Evolutionary conservation across 257 asterid genomes (phyloP), one percentile per base, ranked within the genome.

Genomic region (Coffea eugenioides): DNA sequence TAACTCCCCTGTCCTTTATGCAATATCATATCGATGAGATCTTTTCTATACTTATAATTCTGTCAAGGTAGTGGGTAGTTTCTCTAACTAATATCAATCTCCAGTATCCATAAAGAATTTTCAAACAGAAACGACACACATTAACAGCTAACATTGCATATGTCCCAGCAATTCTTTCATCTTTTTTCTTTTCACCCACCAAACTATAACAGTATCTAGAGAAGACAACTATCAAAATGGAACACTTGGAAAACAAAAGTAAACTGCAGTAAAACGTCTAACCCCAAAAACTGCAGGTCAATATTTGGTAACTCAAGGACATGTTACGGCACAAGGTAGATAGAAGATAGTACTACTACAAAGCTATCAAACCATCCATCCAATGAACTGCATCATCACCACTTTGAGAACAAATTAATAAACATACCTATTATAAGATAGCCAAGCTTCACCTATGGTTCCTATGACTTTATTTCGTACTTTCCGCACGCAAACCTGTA

Each of bases 391-490:
- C 18, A 43, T 61, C 23, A 16, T 11, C 36, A 59, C 4, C 9
- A 41, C 36, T 31, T 31, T 12, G 20, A 78, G 15, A 64, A 56
- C 34, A 27, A 21, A 79, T n/a, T 31, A 21, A 18, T 39, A 56
- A 20, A 49, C 83, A 46, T 87, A 94, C 98, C 99, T 89, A 90
- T 90, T 79, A 82, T 96, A 96, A 25, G 90, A 82, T 88, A 94
- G 88, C 82, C 80, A 89, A 73, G 91, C 96, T 43, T 94, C 98
- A 45, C 99, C 98, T 69, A 92, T 94, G 8, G 98, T 91, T 85
- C 99, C 98, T 57, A 84, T 78, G 72, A 96, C 97, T 88, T 96
- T 96, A 83, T 96, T 96, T 61, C 99, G 93, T 43, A 96, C 99
- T 83, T 96, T 96, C 70, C 99, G 87, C 67, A 94, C 93, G 76